These are phyloP conservation scores for Apiospora aurea DNA, from an alignment of 2,329 filamentous ascomycete species.

Conservation along the genomic window DNA sequence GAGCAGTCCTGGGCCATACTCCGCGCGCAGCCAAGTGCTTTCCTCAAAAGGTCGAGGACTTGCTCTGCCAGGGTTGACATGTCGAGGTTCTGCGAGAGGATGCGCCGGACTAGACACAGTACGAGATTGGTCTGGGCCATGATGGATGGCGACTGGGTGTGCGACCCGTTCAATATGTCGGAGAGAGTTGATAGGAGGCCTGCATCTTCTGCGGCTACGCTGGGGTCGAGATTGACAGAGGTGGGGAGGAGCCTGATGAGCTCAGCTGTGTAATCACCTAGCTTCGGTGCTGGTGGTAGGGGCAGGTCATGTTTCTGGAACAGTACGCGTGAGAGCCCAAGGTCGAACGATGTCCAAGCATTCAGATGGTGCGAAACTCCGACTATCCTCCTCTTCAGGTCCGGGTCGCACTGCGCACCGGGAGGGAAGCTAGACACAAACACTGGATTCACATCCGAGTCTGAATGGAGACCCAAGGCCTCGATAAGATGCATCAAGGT, in stretches of 20 bases:
- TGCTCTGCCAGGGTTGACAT: constrained; percentile 52
- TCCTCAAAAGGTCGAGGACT: constrained; percentile 53
- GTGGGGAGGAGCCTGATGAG: constrained; percentile 60
- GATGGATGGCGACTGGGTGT: constrained; percentile 51
- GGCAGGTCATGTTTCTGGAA: constrained; percentile 17
- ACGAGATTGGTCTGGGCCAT: constrained; percentile 62
- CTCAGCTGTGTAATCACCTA: constrained; percentile 53
- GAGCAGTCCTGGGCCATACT: constrained; percentile 50
- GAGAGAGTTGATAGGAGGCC: constrained; percentile 53
- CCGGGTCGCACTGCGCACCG: constrained; percentile 42
- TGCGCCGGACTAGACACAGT: constrained; percentile 61
- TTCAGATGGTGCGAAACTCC: constrained; percentile 64
- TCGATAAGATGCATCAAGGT: constrained; percentile 65
- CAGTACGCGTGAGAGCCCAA: constrained; percentile 59
- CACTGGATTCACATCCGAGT: constrained; percentile 31
- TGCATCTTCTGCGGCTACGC: constrained; percentile 47
- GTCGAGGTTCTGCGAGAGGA: constrained; percentile 57
- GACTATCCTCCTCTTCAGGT: constrained; percentile 52
- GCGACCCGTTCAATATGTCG: constrained; percentile 48
- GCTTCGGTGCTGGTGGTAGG: constrained; percentile 18
- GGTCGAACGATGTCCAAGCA: constrained; percentile 65
- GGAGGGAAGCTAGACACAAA: constrained; percentile 35
- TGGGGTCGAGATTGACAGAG: constrained; percentile 61
- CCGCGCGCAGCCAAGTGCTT: constrained; percentile 55
- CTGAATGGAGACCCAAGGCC: constrained; percentile 56